phyloP scores from a whole-genome alignment of 1,139 yeast species.

The Protomyces inouyei region DNA sequence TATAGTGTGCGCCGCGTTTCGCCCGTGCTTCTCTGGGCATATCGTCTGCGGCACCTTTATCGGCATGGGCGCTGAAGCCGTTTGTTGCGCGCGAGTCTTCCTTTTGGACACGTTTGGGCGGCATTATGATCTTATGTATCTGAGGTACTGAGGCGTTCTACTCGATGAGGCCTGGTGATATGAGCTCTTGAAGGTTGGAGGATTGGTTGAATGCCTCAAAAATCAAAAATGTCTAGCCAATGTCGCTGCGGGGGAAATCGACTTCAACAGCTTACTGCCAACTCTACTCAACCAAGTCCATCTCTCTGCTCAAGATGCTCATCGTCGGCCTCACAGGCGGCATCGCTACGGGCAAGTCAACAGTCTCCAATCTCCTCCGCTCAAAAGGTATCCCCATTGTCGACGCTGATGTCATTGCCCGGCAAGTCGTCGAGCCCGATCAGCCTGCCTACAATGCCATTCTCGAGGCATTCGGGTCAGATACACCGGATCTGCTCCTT shows the following conservation, averaged over 20 bases:
- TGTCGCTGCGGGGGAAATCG: too few relatives aligned
- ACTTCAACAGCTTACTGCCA: not conserved
- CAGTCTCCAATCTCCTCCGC: slow-evolving; percentile 62
- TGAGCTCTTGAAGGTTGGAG: too few relatives aligned
- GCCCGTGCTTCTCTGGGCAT: slow-evolving; percentile 13
- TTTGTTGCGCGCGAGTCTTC: not conserved
- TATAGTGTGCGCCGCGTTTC: slow-evolving; percentile 6
- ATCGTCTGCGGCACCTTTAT: not conserved
- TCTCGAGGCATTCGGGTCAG: slow-evolving; percentile 53
- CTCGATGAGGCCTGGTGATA: too few relatives aligned
- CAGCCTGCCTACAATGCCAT: slow-evolving; percentile 63
- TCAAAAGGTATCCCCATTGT: slow-evolving; percentile 58
- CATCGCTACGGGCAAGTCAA: slow-evolving; percentile 90
- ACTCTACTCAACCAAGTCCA: not conserved
- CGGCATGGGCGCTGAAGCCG: not conserved
- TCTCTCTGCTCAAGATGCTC: slow-evolving; percentile 52
- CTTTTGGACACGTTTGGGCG: not conserved
- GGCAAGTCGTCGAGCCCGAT: slow-evolving; percentile 79
- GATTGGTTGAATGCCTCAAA: too few relatives aligned
- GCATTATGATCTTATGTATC: not conserved
- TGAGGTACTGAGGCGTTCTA: too few relatives aligned
- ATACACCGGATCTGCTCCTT: slow-evolving; percentile 53
- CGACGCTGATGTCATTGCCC: slow-evolving; percentile 88
- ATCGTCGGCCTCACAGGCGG: slow-evolving; percentile 94
- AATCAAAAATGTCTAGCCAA: too few relatives aligned